These are phyloP conservation scores for Cyphellophora europaea DNA, from an alignment of 2,329 filamentous ascomycete genomes.

Conservation along the genomic window DNA sequence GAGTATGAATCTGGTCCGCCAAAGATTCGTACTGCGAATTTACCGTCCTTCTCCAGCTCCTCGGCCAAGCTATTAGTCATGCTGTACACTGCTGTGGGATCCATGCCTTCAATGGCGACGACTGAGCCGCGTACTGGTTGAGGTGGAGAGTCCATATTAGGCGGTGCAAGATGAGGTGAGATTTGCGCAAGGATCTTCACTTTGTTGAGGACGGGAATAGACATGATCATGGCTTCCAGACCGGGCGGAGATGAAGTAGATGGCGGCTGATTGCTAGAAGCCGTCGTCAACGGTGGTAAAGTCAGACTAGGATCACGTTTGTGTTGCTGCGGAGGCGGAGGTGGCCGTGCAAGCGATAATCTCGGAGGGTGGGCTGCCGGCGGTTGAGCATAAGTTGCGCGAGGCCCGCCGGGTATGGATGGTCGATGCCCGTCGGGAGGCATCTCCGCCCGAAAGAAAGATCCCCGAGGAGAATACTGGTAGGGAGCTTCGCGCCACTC, in stretches of 20 bases:
- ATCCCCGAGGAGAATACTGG: constrained; percentile 11
- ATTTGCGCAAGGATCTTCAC: constrained; percentile 68
- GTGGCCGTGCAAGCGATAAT: too few relatives aligned
- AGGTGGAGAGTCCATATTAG: constrained; percentile 23
- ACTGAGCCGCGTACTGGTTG: constrained; percentile 60
- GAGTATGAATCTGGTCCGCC: constrained; percentile 31
- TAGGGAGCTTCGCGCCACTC: constrained; percentile 22
- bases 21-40: constrained; percentile 40
- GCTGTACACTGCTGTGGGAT: constrained; percentile 51
- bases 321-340: constrained; percentile 32
- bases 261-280: constrained; percentile 7
- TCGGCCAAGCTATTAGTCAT: constrained; percentile 57
- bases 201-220: constrained; percentile 65
- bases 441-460: background rate
- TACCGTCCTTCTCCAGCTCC: constrained; percentile 42
- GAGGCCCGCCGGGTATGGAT: background rate
- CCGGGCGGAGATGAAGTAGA: constrained; percentile 15
- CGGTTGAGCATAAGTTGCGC: constrained; percentile 3
- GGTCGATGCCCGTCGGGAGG: background rate
- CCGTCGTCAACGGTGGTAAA: constrained; percentile 43
- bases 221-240: constrained; percentile 64
- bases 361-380: constrained; percentile 11
- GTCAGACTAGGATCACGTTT: constrained; percentile 37
- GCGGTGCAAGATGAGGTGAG: constrained; percentile 53
- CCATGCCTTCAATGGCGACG: constrained; percentile 72